Evolutionary conservation across 1,284 basidiomycete genomes (phyloP), one percentile per base, ranked within the genome.

Genomic region (Megacollybia platyphylla): DNA sequence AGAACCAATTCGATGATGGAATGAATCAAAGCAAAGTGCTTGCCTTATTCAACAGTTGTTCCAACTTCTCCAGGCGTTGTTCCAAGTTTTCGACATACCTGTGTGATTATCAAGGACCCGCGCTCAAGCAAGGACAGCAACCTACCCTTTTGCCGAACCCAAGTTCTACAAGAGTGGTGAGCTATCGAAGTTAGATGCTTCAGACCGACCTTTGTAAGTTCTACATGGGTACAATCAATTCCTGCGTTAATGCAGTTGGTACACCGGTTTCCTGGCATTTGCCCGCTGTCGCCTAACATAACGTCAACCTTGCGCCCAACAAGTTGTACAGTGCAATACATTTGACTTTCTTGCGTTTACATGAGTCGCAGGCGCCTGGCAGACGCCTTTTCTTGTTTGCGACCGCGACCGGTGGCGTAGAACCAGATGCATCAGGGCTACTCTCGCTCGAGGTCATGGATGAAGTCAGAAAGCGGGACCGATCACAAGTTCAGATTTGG

Each of bases 81-180:
- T 87, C 84, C 8, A 88, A 63, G 35, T 73, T 74, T 54, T 86
- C 82, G 29, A 87, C 72, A 61, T 84, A 83, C 38, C 76, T 79
- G 50, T 36, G 15, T 7, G 30, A n/a, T 42, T 32, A 40, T 18
- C 7, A 13, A 36, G 37, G 35, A 34, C 37, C 26, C 7, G 39
- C 2, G 28, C 15, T 34, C 2, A 9, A 44, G 24, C 8, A 47
- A 51, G 29, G 20, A 15, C 20, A 24, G 24, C 8, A 3, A 6
- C 11, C 3, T 29, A 67, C 62, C 62, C 60, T 58, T 64, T 68
- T 18, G 49, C 62, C 38, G 63, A 54, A 20, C 65, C 64, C 32
- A 66, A 49, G 9, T 61, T 60, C 64, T 63, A 42, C 9, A 36
- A 40, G 37, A 17, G 32, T 35, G 17, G 20, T 37, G 10, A 49